Evolutionary conservation across 1,139 yeast genomes (phyloP), one percentile per base, ranked within the genome.

Genomic region (Nematodospora anomalae): DNA sequence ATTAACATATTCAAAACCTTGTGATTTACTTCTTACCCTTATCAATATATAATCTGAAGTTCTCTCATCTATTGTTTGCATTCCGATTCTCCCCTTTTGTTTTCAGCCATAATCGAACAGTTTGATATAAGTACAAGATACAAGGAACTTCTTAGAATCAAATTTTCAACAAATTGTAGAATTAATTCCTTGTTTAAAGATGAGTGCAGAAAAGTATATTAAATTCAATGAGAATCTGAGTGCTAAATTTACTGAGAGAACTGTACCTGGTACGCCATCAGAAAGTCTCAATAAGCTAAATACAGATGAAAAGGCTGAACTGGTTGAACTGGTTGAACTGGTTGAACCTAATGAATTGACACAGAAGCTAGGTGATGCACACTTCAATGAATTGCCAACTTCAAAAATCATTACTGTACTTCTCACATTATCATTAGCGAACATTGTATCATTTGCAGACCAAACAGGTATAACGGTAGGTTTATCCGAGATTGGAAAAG

Each of bases 381-480:
- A 68, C 46, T 45, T 55, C 44, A 66, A 67, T 37, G 45, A 62
- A 6, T 46, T 67, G 23, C 67, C 71, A 3, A 51, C 51, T 2
- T 57, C 51, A 32, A 55, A 61, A 38, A 54, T 68, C 11, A 42
- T 68, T 2, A 41, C 60, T 3, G 57, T 63, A 18, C 50, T 68
- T 32, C 31, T 42, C 7, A 53, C 58, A 4, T 49, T 64, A 38
- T 52, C 66, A 1, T 42, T 58, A 33, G 64, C 53, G 31, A 40
- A 46, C 32, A 41, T 57, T 35, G 48, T 51, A 3, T 51, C 62
- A 3, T 63, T 69, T 49, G 56, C 69, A 13, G 79, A 74, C 52
- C 77, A 69, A 49, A 67, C 71, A 0, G 63, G 74, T 20, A 58
- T 70, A 20, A 61, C 74, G 1, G 63, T 67, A 5, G 72, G 67